A percentile compares a stretch with the other conserved stretches of the same genome.
Conservation (phyloP, 148 eudicot genomes). For the Vaccinium corymbosum region DNA sequence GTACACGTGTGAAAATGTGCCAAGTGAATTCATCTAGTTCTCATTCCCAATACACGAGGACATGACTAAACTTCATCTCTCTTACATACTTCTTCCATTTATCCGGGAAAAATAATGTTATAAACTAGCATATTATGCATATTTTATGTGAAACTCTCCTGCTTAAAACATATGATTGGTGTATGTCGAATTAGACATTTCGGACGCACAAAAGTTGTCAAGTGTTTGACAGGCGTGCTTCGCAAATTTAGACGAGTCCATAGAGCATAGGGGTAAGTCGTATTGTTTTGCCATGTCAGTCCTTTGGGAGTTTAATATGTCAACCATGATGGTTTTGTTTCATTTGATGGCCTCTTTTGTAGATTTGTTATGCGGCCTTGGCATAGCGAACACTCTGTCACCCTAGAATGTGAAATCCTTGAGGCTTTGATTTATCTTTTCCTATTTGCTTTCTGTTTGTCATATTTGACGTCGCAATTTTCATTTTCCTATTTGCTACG, state of each 20-base stretch:
- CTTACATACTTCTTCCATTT: neutral
- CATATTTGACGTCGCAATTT: neutral
- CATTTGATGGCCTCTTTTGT: neutral
- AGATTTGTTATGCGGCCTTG: neutral
- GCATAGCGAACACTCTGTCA: neutral
- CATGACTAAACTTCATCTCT: neutral
- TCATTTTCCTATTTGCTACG: neutral
- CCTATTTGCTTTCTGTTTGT: neutral
- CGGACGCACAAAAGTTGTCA: neutral
- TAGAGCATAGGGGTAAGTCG: neutral
- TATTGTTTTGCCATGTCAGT: neutral
- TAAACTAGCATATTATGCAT: neutral
- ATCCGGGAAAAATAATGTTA: neutral
- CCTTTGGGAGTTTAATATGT: neutral
- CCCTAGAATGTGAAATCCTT: neutral
- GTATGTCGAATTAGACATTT: neutral
- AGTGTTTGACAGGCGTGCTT: neutral
- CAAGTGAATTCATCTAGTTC: neutral
- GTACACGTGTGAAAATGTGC: neutral
- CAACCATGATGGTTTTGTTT: neutral
- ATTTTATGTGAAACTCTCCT: neutral
- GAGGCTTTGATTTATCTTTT: neutral
- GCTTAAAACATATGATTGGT: neutral
- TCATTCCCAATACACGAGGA: neutral
- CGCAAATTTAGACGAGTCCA: neutral